Conservation (phyloP, 305 asterid species). For the Withania somnifera region DNA sequence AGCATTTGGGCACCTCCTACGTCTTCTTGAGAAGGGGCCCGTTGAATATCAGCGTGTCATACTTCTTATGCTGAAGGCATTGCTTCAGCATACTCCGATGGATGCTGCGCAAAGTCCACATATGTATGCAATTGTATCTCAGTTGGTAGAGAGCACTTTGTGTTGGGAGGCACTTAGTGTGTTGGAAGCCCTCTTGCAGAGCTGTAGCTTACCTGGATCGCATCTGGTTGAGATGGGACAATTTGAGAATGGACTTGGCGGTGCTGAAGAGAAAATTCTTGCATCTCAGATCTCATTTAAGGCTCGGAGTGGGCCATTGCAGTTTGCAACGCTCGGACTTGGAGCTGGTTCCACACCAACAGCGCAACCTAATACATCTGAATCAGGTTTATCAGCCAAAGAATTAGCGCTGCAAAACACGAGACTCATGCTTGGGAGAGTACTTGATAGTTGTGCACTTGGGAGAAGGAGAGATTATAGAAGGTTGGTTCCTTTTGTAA, state of each 20-base stretch:
- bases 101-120: conserved; percentile 97
- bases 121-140: conserved; percentile 96
- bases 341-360: conserved; percentile 31
- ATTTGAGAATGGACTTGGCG: conserved; percentile 69
- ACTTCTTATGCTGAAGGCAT: conserved; percentile 85
- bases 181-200: conserved; percentile 92
- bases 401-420: conserved; percentile 85
- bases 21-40: conserved; percentile 90
- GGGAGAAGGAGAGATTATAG: conserved; percentile 89
- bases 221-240: conserved; percentile 54
- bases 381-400: conserved; percentile 47
- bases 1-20: conserved; percentile 85
- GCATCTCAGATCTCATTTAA: conserved; percentile 86
- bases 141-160: conserved; percentile 88
- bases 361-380: conserved; percentile 32
- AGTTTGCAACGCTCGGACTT: conserved; percentile 52
- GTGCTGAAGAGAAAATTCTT: conserved; percentile 57
- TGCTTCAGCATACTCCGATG: conserved; percentile 96
- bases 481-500: conserved; percentile 90
- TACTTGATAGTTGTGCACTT: conserved; percentile 79
- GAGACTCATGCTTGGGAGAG: conserved; percentile 82
- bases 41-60: conserved; percentile 87
- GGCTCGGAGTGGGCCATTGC: conserved; percentile 95
- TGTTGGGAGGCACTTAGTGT: conserved; percentile 99
- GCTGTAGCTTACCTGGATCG: conserved; percentile 92